A percentile compares a stretch with the other conserved stretches of the same genome.
Evolutionary conservation across 2,329 filamentous ascomycete genomes (phyloP).

Genomic region (Sclerotinia sclerotiorum): DNA sequence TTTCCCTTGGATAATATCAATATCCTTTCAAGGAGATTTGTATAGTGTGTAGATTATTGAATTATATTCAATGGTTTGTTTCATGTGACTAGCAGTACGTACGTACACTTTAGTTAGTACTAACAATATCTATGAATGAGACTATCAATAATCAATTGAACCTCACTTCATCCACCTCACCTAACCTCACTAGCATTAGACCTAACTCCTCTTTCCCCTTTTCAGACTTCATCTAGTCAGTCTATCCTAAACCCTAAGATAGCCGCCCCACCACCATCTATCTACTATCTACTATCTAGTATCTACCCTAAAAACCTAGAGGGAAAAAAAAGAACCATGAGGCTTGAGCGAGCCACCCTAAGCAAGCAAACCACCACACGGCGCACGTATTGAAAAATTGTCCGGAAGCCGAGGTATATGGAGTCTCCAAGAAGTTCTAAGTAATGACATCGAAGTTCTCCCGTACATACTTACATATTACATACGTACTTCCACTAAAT

Average conservation of each 20-base stretch:
- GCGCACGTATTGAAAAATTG: neutral
- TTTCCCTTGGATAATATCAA: too few relatives aligned
- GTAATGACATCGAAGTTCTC: neutral
- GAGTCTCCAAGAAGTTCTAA: neutral
- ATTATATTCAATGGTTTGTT: neutral
- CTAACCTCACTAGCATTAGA: neutral
- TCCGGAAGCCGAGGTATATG: constrained; percentile 1
- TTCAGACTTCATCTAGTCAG: neutral
- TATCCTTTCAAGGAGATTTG: neutral
- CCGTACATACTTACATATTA: neutral
- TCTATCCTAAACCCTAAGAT: too few relatives aligned
- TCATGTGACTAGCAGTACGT: neutral
- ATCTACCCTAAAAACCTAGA: neutral
- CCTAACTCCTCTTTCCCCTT: neutral
- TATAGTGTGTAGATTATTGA: neutral
- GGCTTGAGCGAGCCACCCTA: neutral
- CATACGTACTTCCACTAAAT: too few relatives aligned
- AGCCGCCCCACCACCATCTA: neutral
- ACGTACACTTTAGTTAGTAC: too few relatives aligned
- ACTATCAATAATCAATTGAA: neutral
- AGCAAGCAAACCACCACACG: neutral
- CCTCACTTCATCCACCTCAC: neutral
- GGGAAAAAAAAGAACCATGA: neutral
- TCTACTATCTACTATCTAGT: neutral
- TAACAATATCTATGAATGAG: neutral